Base-by-base conservation (phyloP, 805 yeast genomes). In the Saturnispora sanitii region DNA sequence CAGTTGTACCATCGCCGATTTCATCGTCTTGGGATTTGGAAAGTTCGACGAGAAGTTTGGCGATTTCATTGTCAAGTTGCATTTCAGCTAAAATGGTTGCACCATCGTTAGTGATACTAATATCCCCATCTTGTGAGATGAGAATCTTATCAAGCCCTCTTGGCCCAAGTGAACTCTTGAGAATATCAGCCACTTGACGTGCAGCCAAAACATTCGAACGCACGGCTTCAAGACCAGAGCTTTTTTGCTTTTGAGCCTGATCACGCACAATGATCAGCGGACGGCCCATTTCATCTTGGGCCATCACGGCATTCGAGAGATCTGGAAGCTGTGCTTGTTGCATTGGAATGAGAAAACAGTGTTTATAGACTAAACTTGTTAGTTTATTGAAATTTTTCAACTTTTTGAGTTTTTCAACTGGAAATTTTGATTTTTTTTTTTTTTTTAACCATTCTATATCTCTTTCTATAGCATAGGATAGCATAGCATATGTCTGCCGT, bases 281-380 rank as follows among this genome's bases (percentile, higher is more conserved):
- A 64, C 98, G 80, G 17, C 99, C 99, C 88, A 83, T 85, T 64
- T 92, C 99, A 61, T 92, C 99, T 64, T 90, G 98, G 3, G 98
- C 97, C 68, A 92, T 86, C 54, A 92, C 87, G 64, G 98, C 98
- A 57, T 94, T 92, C 51, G 97, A 88, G 73, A 92, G 70, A 62
- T 92, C 98, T 31, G 96, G 95, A 82, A 77, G 73, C 35, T 63
- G 66, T 46, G 50, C 51, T 37, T 53, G 63, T 20, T 42, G 45
- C 23, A 29, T 38, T 45, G 36, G 42, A 25, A 30, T 33, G 33
- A 20, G 27, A 17, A 18, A 55, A 35, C 20, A 30, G 28, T 25
- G 8, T 25, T 25, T 12, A 8, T 25, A 25, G 12, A 8, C 8
- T 8, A 25, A 25, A 12, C 12, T 8, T 25, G 11, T 25, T 25